Evolutionary conservation across 2,329 filamentous ascomycete genomes (phyloP), one percentile per base, ranked within the genome.

Genomic region (Arthroderma uncinatum): DNA sequence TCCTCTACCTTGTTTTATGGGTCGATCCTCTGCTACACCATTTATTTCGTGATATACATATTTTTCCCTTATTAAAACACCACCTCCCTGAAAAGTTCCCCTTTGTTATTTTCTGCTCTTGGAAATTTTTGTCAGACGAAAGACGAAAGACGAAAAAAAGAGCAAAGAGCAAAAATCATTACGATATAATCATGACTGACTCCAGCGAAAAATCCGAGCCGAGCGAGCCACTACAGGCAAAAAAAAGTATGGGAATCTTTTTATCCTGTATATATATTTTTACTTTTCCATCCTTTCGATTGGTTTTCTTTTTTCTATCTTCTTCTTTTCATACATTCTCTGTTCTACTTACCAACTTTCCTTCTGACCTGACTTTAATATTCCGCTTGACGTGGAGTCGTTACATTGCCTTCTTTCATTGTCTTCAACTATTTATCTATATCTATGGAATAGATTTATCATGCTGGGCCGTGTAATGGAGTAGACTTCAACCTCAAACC

Each of bases 341-440:
- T 40, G n/a, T 40, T 19, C 19, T 64, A 40, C 53, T 63, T 39
- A 57, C 36, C 56, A 47, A 55, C 37, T 54, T 56, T 61, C 44
- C 42, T 58, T 56, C 53, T 47, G 4, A 25, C n/a, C n/a, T n/a
- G n/a, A n/a, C n/a, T 30, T 37, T 55, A 19, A 25, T 19, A 55
- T 39, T 19, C 40, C 23, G 14, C 33, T n/a, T 34, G 19, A 30
- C 37, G 37, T 54, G 52, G 25, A 59, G 57, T 58, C 44, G 56
- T 56, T 59, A 57, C 61, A 58, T 56, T 61, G 55, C n/a, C n/a
- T n/a, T 28, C 56, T 59, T 56, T 56, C 53, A 55, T 58, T 58
- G 16, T 55, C 42, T 50, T 54, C 39, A 28, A 16, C 21, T 33
- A 30, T 21, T 33, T 57, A 47, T 57, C 48, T 25, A n/a, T 40